Evolutionary conservation across 805 yeast genomes (phyloP), one percentile per base, ranked within the genome.

Genomic region (Ogataea nakhonphanomensis): DNA sequence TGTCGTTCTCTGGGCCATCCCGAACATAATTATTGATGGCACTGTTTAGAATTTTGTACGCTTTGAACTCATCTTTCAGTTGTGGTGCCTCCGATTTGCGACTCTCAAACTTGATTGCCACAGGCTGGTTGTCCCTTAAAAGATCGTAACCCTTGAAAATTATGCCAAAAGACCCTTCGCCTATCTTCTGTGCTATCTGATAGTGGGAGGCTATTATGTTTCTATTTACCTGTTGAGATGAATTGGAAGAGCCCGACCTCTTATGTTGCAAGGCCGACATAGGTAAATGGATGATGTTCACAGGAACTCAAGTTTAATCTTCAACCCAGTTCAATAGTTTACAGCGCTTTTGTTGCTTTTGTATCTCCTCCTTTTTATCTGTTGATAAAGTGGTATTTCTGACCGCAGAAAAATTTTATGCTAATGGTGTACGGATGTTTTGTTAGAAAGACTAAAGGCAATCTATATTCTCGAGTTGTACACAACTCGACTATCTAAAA

Each of bases 141-240:
- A 85, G 65, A 56, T 85, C 86, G 41, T 79, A 76, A 29, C 95
- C 95, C 65, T 84, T 89, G 61, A 84, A 85, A 38, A 85, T 81
- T 7, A 84, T 84, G 25, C 95, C 95, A 67, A 85, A 85, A 0
- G 93, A 84, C 2, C 95, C 95, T 58, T 85, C 93, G 26, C 95
- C 95, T 39, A 85, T 85, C 62, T 85, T 85, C 55, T 84, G 83
- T 8, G 91, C 93, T 42, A 84, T 77, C 50, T 81, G 82, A 62
- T 81, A 85, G 60, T 85, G 95, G 30, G 74, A 69, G 7, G 81
- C 82, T 36, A 65, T 65, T 13, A 65, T 61, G 44, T 64, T 64
- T 31, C 51, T 43, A 38, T 48, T 46, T 13, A 48, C 54, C 30
- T 49, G 53, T 39, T 48, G 51, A 12, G 45, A 20, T 10, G 55